Base-by-base conservation (phyloP, 768 basidiomycete genomes). In the Strobilomyces echinocephalus region DNA sequence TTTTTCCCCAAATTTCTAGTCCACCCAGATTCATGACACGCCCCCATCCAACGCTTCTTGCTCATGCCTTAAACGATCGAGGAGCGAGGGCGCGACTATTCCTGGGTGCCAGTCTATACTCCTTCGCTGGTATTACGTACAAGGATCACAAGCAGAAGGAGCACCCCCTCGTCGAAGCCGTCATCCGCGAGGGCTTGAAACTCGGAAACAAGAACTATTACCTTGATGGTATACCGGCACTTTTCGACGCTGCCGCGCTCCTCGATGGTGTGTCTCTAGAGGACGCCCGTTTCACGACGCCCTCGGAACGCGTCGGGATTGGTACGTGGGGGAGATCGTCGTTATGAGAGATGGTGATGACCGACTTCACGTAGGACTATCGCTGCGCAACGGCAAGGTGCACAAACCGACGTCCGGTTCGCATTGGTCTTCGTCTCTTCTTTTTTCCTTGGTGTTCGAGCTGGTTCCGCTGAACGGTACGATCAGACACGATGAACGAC, bases 151-250 rank as follows among this genome's bases (percentile, higher is more conserved):
- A 91, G 68, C 80, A 82, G 43, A 89, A 81, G 60, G 63, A 65
- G 0, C 72, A 79, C 10, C 74, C 78, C 8, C 80, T 82, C 1
- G 77, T 85, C 6, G 84, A 88, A 50, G 81, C 81, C 30, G 84
- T 85, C 28, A 78, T 97, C 33, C 79, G 88, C 45, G 90, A 95
- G 44, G 88, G 89, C 7, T 70, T 97, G 53, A 97, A 95, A 67
- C 76, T 92, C 26, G 90, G 91, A 10, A 76, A 78, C 18, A 86
- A 88, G 60, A 82, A 87, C 56, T 84, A 89, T 62, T 90, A 82
- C 57, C 70, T 88, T 16, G 88, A 87, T 62, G 91, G 88, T 18
- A 80, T 89, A 41, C 88, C 87, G 3, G 69, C 74, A 1, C 75
- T 88, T 3, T 91, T 85, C 64, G 65, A 72, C 15, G 85, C 84